phyloP scores from a whole-genome alignment of 495 filamentous ascomycete genomes.

The Hypoxylon subgilvum region DNA sequence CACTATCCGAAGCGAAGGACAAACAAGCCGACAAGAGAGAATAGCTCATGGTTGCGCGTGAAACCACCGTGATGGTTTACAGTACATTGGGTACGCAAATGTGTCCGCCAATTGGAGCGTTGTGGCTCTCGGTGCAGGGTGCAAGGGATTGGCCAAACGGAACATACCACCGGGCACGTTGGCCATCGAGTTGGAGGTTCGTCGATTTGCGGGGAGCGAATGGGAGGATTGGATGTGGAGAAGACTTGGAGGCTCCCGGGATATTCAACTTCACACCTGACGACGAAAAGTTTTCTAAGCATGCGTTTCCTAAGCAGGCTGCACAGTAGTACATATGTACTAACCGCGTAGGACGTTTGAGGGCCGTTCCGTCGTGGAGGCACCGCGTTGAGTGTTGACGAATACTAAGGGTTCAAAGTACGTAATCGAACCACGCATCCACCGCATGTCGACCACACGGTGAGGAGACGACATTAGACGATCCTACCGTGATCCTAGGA shows the following conservation, averaged over 20 bases:
- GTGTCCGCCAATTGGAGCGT: conserved; percentile 14
- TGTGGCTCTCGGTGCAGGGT: conserved; percentile 8
- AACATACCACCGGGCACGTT: conserved; percentile 15
- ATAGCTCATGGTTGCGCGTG: conserved; percentile 15
- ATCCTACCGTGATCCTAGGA: conserved; percentile 13
- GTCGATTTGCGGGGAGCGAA: conserved; percentile 24
- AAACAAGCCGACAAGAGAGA: conserved; percentile 10
- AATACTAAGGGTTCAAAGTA: conserved; percentile 37
- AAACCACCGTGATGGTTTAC: conserved; percentile 15
- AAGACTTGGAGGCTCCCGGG: conserved; percentile 31
- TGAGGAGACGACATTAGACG: conserved; percentile 2
- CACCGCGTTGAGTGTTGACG: conserved; percentile 20
- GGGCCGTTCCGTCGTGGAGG: conserved; percentile 32
- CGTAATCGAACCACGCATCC: conserved; percentile 30
- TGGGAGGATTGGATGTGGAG: conserved; percentile 30
- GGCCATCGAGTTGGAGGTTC: conserved; percentile 22
- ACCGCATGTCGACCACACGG: conserved; percentile 6
- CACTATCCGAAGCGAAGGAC: conserved; percentile 18
- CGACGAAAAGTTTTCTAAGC: conserved; percentile 30
- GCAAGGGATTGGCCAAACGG: conserved; percentile 27
- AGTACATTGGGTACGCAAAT: conserved; percentile 12
- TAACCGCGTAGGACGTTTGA: conserved; percentile 22
- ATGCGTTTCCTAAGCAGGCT: conserved; percentile 12
- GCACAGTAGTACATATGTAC: not conserved
- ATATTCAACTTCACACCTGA: conserved; percentile 37